Conservation (phyloP, 257 asterid genomes). For the Jaltomata sinuosa region DNA sequence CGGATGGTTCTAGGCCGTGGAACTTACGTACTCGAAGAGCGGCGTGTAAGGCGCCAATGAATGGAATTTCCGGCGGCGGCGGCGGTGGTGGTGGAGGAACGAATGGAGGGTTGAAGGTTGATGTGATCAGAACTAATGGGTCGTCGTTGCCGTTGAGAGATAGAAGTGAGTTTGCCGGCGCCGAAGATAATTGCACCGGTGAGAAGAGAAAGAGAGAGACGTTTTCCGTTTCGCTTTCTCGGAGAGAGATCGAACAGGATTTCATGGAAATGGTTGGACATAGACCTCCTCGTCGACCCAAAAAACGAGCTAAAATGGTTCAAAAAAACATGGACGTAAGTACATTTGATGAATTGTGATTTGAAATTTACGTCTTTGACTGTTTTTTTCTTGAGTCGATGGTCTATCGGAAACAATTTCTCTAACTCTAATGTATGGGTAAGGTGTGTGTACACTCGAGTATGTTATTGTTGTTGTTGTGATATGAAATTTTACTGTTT, state of each 20-base stretch:
- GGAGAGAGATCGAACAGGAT: constrained; percentile 56
- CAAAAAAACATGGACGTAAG: constrained; percentile 64
- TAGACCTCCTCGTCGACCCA: constrained; percentile 64
- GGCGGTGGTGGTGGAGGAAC: not conserved
- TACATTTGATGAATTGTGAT: not conserved
- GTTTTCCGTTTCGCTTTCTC: constrained; percentile 39
- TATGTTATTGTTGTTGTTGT: too few species aligned
- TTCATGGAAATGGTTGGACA: constrained; percentile 43
- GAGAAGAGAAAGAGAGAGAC: constrained; percentile 34
- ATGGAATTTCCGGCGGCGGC: constrained; percentile 2
- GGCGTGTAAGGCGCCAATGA: constrained; percentile 24
- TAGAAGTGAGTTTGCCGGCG: not conserved
- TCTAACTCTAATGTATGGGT: too few species aligned
- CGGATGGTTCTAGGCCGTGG: constrained; percentile 38
- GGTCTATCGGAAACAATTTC: too few species aligned
- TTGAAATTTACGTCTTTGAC: not conserved
- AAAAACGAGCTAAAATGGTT: constrained; percentile 37
- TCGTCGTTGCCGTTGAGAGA: constrained; percentile 9
- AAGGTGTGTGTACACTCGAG: too few species aligned
- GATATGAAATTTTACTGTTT: not conserved
- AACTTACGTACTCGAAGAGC: constrained; percentile 56
- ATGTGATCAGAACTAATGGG: constrained; percentile 14
- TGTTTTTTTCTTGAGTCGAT: too few species aligned
- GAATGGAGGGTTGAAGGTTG: constrained; percentile 2
- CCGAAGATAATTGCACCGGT: constrained; percentile 3